Conservation (phyloP, 176 grass and related monocot species). For the Carex scoparia region DNA sequence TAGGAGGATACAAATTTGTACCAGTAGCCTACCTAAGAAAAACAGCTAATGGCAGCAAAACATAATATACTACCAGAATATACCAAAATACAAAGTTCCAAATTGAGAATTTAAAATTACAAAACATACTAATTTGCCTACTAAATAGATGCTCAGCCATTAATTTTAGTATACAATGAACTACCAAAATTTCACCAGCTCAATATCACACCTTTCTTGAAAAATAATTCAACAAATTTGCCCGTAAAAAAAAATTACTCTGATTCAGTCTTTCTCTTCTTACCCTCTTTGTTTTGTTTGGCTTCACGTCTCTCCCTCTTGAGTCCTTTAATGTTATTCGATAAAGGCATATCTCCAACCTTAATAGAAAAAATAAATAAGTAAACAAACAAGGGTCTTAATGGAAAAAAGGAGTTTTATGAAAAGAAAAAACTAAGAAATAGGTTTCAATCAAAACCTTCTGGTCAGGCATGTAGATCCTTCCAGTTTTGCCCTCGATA, state of each 20-base stretch:
- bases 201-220: background rate
- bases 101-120: background rate
- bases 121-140: constrained; percentile 4
- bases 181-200: background rate
- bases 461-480: constrained; percentile 79
- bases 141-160: constrained; percentile 3
- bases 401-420: background rate
- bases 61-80: background rate
- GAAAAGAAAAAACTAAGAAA: background rate
- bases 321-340: constrained; percentile 57
- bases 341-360: constrained; percentile 57
- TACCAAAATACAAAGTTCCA: background rate
- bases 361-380: constrained; percentile 24
- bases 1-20: no score
- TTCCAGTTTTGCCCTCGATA: constrained; percentile 53
- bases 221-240: background rate
- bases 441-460: constrained; percentile 31
- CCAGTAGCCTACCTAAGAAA: background rate
- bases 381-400: background rate
- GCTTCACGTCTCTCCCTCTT: constrained; percentile 79
- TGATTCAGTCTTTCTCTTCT: constrained; percentile 69
- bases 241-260: constrained; percentile 26
- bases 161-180: background rate
- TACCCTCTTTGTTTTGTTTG: constrained; percentile 62
- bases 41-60: background rate